Evolutionary conservation across 768 basidiomycete species (phyloP).

Genomic region (Mrakia frigida): DNA sequence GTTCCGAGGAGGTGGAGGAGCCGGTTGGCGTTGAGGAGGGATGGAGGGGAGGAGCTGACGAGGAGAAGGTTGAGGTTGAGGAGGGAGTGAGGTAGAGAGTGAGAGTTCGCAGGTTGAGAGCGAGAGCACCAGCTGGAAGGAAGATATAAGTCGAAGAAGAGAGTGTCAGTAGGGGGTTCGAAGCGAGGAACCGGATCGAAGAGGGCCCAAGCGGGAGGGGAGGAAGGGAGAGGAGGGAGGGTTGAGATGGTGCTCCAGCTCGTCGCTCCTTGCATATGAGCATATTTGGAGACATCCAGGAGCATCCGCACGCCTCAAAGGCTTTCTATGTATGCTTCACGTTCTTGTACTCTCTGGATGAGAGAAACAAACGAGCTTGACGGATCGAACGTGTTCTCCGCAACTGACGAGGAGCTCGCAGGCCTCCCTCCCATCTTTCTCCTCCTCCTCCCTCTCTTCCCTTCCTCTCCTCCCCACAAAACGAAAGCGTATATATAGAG

Average conservation of each 20-base stretch:
- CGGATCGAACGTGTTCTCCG: neutral
- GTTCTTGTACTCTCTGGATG: neutral
- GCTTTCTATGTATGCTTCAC: neutral
- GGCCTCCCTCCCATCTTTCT: neutral
- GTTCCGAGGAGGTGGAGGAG: conserved; percentile 46
- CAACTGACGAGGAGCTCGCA: neutral
- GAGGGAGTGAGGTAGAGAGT: conserved; percentile 24
- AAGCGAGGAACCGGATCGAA: neutral
- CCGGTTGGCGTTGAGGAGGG: neutral
- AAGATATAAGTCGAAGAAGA: neutral
- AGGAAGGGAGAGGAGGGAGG: neutral
- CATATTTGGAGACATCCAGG: neutral
- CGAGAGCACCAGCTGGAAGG: conserved; percentile 23
- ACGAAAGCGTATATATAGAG: no score
- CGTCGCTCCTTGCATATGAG: neutral
- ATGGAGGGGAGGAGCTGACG: conserved; percentile 55
- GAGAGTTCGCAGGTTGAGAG: conserved; percentile 10
- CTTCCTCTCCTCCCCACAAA: no score
- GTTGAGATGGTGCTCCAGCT: conserved; percentile 4
- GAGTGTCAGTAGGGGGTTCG: neutral
- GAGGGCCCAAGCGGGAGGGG: neutral
- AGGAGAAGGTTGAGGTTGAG: conserved; percentile 45
- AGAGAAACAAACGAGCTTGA: conserved; percentile 5
- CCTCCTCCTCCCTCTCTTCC: neutral
- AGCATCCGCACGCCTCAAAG: neutral